phyloP scores from a whole-genome alignment of 192 early-diverging fungal genomes.

The Podila epigama region DNA sequence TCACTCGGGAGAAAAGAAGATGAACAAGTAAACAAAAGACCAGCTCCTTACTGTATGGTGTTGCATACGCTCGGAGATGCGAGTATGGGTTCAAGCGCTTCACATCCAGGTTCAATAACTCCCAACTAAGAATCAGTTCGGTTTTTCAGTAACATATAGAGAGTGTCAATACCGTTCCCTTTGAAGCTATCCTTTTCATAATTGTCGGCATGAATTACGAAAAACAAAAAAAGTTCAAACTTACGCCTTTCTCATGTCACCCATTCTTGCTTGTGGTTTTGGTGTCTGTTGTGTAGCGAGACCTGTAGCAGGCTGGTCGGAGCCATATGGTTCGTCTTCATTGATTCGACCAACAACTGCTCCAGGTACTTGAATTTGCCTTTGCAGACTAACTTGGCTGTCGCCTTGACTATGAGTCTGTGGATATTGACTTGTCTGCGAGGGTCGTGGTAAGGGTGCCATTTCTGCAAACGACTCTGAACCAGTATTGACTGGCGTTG shows the following conservation, averaged over 20 bases:
- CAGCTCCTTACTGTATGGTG: conserved; percentile 8
- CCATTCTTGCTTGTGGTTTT: conserved; percentile 3
- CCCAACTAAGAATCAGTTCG: conserved; percentile 20
- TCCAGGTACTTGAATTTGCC: too few species aligned
- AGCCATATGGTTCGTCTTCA: background rate
- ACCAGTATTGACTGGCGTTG: too few species aligned
- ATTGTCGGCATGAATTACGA: background rate
- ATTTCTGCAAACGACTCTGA: too few species aligned
- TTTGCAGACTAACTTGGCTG: too few species aligned
- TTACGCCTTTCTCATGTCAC: conserved; percentile 41
- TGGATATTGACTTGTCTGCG: background rate
- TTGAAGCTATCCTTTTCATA: background rate
- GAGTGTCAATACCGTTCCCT: background rate
- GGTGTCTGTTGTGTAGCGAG: background rate
- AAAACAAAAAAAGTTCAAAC: background rate
- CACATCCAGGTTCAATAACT: conserved; percentile 37
- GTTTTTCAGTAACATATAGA: background rate
- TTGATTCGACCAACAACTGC: too few species aligned
- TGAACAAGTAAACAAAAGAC: background rate
- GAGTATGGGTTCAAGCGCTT: conserved; percentile 43
- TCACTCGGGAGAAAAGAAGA: background rate
- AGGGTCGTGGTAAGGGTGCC: background rate
- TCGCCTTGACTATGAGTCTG: too few species aligned
- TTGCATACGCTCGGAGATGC: conserved; percentile 30
- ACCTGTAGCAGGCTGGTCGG: background rate